Evolutionary conservation across 1,284 basidiomycete species (phyloP).

Genomic region (Sporisorium reilianum): DNA sequence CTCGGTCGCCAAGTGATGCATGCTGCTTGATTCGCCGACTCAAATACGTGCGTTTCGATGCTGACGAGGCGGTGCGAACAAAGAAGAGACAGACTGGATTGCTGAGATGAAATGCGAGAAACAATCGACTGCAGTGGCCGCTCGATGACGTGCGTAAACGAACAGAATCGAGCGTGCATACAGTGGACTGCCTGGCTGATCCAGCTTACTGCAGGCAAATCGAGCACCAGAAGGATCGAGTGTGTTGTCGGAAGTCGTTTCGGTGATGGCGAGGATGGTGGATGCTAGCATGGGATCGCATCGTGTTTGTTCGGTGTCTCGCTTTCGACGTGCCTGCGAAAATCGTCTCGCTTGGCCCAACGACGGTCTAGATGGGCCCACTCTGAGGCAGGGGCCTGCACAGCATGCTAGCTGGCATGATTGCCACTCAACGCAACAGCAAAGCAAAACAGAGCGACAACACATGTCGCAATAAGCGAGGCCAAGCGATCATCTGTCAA

Average conservation of each 20-base stretch:
- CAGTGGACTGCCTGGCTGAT: not conserved
- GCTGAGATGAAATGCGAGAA: not conserved
- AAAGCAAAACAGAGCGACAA: not conserved
- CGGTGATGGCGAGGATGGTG: not conserved
- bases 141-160: not conserved
- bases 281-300: not conserved
- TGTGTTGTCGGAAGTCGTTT: not conserved
- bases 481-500: conserved; percentile 5
- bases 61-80: not conserved
- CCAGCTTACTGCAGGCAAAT: not conserved
- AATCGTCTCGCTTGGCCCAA: not conserved
- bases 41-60: not conserved
- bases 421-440: not conserved
- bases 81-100: not conserved
- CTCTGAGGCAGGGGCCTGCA: too few relatives aligned
- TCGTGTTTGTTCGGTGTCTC: not conserved
- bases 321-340: not conserved
- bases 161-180: not conserved
- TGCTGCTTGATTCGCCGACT: not conserved
- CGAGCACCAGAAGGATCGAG: not conserved
- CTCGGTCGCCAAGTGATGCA: not conserved
- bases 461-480: conserved; percentile 8
- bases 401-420: not conserved
- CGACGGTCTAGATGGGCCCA: not conserved
- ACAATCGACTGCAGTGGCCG: not conserved